These are phyloP conservation scores for Arabidopsis arenosa DNA, from an alignment of 345 rosid genomes.

Conservation along the genomic window DNA sequence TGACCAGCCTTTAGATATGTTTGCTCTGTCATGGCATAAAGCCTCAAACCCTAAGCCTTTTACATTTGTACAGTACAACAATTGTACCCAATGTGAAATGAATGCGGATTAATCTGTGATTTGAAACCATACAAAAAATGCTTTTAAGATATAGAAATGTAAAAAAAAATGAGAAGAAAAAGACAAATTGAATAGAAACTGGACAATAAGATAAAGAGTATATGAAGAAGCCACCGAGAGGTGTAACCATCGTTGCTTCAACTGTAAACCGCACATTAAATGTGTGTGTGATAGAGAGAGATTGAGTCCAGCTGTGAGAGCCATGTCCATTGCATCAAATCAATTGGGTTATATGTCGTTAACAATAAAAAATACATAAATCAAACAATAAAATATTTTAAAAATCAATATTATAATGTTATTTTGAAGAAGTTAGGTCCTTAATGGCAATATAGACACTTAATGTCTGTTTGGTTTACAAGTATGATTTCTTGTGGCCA, in stretches of 20 bases:
- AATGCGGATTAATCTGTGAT: conserved; percentile 26
- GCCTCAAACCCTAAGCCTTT: conserved; percentile 5
- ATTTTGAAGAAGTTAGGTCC: not conserved
- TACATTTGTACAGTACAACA: conserved; percentile 15
- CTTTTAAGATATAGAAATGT: not conserved
- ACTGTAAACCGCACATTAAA: conserved; percentile 44
- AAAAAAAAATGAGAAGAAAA: conserved; percentile 24
- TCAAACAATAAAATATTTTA: not conserved
- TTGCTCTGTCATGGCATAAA: conserved; percentile 8
- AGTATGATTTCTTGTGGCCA: not conserved
- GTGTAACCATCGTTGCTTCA: conserved; percentile 49
- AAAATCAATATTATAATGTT: not conserved
- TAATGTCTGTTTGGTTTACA: not conserved
- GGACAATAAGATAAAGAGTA: conserved; percentile 8
- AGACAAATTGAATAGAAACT: conserved; percentile 23
- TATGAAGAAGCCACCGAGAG: conserved; percentile 30
- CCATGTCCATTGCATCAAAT: conserved; percentile 37
- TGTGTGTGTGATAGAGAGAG: conserved; percentile 22
- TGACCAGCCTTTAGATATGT: conserved; percentile 7
- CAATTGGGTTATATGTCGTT: conserved; percentile 17
- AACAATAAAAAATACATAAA: not conserved
- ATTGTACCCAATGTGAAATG: conserved; percentile 29
- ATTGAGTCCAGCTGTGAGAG: conserved; percentile 41
- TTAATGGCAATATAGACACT: not conserved
- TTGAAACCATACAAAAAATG: not conserved